These are phyloP conservation scores for Colletotrichum higginsianum DNA, from an alignment of 2,329 filamentous ascomycete genomes.

Conservation along the genomic window DNA sequence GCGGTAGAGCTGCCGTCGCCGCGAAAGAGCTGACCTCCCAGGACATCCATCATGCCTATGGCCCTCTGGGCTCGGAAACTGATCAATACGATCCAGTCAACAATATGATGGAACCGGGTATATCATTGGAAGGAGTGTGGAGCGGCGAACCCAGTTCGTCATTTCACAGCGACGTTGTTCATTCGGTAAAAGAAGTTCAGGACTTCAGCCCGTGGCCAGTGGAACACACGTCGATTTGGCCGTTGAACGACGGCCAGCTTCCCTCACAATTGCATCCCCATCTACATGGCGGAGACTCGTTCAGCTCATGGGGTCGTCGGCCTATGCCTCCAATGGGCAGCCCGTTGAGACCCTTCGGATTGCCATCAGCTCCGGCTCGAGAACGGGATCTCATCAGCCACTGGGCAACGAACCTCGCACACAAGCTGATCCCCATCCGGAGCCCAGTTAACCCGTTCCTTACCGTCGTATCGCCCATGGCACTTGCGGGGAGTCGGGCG, in stretches of 20 bases:
- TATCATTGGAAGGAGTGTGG: not conserved
- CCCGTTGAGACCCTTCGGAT: not conserved
- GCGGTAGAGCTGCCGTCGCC: no score
- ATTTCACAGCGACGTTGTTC: not conserved
- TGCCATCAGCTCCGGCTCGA: not conserved
- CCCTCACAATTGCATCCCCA: not conserved
- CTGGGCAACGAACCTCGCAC: slow-evolving; percentile 27
- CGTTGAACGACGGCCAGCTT: not conserved
- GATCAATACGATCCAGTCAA: not conserved
- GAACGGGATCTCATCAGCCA: slow-evolving; percentile 26
- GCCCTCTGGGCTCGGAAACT: not conserved
- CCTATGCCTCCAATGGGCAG: not conserved
- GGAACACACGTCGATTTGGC: not conserved
- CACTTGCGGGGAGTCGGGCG: slow-evolving; percentile 23
- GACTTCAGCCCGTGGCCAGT: not conserved
- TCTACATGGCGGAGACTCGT: not conserved
- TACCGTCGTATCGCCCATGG: slow-evolving; percentile 16
- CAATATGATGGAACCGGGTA: no score
- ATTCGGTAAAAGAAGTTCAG: not conserved
- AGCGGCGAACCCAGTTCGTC: not conserved
- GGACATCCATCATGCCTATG: not conserved
- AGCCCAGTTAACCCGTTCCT: slow-evolving; percentile 18
- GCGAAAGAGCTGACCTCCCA: not conserved
- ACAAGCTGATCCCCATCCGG: slow-evolving; percentile 23
- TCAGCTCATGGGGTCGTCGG: no score